A percentile compares a stretch with the other conserved stretches of the same genome.
Conservation (phyloP, 495 filamentous ascomycete species). For the Penicillium riverlandense region DNA sequence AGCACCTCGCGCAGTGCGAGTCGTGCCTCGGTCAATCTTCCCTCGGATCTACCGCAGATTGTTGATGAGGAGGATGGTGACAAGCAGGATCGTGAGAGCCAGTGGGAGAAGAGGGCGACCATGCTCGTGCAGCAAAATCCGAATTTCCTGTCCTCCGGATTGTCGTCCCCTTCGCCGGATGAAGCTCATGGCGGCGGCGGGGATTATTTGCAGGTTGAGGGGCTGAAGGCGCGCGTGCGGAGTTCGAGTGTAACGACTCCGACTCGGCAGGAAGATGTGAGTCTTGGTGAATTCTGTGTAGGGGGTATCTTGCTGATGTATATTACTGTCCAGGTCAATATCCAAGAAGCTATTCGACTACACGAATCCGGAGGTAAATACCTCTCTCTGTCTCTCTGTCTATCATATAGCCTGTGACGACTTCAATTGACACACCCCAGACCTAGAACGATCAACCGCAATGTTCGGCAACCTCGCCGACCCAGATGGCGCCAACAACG, state of each 20-base stretch:
- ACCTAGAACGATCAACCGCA: conserved; percentile 64
- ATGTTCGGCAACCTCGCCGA: conserved; percentile 88
- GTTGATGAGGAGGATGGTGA: conserved; percentile 36
- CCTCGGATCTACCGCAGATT: conserved; percentile 71
- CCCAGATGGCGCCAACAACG: conserved; percentile 79
- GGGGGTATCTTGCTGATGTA: neutral
- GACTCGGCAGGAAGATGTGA: conserved; percentile 38
- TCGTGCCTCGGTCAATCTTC: conserved; percentile 62
- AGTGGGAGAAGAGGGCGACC: conserved; percentile 88
- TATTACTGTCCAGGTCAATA: conserved; percentile 52
- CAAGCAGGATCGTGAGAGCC: conserved; percentile 44
- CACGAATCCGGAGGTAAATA: conserved; percentile 70
- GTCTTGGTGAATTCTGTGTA: conserved; percentile 4
- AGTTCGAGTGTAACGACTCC: conserved; percentile 29
- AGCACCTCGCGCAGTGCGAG: conserved; percentile 28
- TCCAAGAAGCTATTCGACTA: conserved; percentile 91
- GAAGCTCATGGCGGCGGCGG: conserved; percentile 2
- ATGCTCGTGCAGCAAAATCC: conserved; percentile 66
- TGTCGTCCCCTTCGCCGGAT: conserved; percentile 9
- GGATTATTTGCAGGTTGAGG: conserved; percentile 7
- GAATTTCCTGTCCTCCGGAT: conserved; percentile 20
- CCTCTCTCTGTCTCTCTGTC: neutral
- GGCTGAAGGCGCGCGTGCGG: conserved; percentile 14
- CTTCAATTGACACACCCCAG: conserved; percentile 9
- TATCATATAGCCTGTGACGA: neutral